These are phyloP conservation scores for Coemansia sp. DNA, from an alignment of 192 early-diverging fungal genomes.

Conservation along the genomic window DNA sequence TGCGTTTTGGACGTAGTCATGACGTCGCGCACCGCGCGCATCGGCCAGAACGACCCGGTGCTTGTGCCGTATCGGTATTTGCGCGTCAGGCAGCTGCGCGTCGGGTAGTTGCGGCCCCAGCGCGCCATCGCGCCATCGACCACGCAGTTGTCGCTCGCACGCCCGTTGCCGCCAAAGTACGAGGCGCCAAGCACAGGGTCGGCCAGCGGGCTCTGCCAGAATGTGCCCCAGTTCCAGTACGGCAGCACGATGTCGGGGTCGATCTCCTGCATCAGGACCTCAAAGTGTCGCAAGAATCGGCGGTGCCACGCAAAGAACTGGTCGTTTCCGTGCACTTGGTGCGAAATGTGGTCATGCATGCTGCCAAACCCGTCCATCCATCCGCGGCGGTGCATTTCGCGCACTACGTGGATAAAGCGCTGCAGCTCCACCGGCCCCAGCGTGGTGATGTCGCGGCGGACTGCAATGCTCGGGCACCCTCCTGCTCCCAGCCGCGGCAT, in stretches of 20 bases:
- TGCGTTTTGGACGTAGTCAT: conserved; percentile 40
- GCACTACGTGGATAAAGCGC: conserved; percentile 39
- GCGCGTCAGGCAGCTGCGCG: conserved; percentile 47
- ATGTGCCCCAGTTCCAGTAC: conserved; percentile 67
- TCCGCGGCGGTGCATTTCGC: conserved; percentile 54
- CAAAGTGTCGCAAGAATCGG: conserved; percentile 55
- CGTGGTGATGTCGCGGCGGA: conserved; percentile 40
- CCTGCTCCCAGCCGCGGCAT: conserved; percentile 35
- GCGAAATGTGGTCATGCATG: conserved; percentile 55
- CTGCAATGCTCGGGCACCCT: conserved; percentile 27
- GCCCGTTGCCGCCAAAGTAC: conserved; percentile 50
- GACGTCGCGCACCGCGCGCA: conserved; percentile 46
- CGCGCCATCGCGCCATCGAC: conserved; percentile 55
- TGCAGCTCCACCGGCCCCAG: conserved; percentile 29
- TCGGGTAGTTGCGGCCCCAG: conserved; percentile 54
- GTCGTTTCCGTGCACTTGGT: conserved; percentile 55
- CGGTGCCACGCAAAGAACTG: conserved; percentile 60
- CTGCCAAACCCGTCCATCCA: conserved; percentile 58
- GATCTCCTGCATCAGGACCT: conserved; percentile 53
- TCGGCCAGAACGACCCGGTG: conserved; percentile 51
- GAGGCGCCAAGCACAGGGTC: conserved; percentile 36
- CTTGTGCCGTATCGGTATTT: conserved; percentile 39
- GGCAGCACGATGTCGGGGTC: conserved; percentile 57
- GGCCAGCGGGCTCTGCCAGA: conserved; percentile 52
- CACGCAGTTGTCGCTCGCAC: conserved; percentile 51